Evolutionary conservation across 805 yeast species (phyloP).

Genomic region (Hanseniaspora valbyensis): DNA sequence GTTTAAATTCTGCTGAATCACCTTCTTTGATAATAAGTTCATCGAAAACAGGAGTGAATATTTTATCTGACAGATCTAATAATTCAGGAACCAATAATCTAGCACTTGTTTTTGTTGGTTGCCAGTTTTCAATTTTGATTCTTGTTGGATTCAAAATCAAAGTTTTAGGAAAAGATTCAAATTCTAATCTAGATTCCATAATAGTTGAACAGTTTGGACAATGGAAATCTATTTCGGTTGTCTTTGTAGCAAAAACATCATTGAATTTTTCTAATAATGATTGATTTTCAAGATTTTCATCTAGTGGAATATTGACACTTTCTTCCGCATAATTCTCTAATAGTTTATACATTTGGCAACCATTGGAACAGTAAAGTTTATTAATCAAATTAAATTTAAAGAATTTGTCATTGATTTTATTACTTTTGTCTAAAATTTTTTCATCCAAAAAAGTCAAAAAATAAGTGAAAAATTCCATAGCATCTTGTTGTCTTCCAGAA

Average conservation of each 20-base stretch:
- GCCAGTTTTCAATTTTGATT: constrained; percentile 80
- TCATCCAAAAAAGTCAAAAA: constrained; percentile 52
- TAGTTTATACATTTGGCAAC: constrained; percentile 52
- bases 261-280: constrained; percentile 35
- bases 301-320: constrained; percentile 40
- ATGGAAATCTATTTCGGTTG: constrained; percentile 52
- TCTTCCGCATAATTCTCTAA: constrained; percentile 48
- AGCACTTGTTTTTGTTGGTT: constrained; percentile 68
- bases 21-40: constrained; percentile 26
- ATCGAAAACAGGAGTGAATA: constrained; percentile 20
- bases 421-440: constrained; percentile 28
- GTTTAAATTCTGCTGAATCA: constrained; percentile 33
- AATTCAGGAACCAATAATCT: constrained; percentile 47
- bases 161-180: constrained; percentile 51
- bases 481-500: constrained; percentile 87
- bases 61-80: constrained; percentile 36
- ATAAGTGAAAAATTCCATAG: constrained; percentile 74
- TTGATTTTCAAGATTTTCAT: constrained; percentile 36
- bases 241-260: constrained; percentile 41
- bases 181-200: constrained; percentile 20
- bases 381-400: constrained; percentile 59
- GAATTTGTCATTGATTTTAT: constrained; percentile 37
- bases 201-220: constrained; percentile 44
- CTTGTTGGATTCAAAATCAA: constrained; percentile 66
- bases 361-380: constrained; percentile 39